Conservation (phyloP, 2,329 filamentous ascomycete species). For the Diaporthe aspalathi region DNA sequence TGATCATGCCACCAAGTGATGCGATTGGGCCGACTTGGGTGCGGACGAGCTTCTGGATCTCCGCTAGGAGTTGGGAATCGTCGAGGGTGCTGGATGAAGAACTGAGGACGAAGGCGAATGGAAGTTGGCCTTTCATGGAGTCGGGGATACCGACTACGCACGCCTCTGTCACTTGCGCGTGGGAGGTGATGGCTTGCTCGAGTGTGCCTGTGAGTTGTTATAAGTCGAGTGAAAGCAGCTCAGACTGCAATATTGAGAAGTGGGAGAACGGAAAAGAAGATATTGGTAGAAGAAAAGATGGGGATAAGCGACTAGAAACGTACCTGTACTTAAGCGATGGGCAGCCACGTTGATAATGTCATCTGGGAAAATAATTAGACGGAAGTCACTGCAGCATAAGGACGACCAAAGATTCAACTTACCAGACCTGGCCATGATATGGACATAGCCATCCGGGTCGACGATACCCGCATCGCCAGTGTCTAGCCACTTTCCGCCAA, state of each 20-base stretch:
- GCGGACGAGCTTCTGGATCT: constrained; percentile 79
- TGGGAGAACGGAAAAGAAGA: no score
- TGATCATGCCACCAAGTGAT: constrained; percentile 84
- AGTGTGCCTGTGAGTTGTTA: constrained; percentile 72
- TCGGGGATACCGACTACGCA: constrained; percentile 91
- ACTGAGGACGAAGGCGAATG: constrained; percentile 81
- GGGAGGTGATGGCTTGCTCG: constrained; percentile 88
- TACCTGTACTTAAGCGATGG: constrained; percentile 88
- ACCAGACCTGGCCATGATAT: constrained; percentile 68
- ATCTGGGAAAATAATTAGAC: constrained; percentile 57
- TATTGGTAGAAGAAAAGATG: no score
- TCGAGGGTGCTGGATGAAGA: constrained; percentile 66
- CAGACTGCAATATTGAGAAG: not conserved
- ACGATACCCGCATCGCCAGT: constrained; percentile 92
- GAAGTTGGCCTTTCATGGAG: constrained; percentile 86
- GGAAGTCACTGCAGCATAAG: constrained; percentile 62
- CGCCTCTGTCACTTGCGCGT: constrained; percentile 82
- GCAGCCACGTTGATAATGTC: constrained; percentile 97
- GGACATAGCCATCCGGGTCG: constrained; percentile 76
- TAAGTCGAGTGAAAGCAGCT: constrained; percentile 16
- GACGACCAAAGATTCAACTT: not conserved
- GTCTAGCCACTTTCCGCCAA: constrained; percentile 85
- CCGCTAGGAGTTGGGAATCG: constrained; percentile 57
- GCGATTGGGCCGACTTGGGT: constrained; percentile 90
- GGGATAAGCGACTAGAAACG: constrained; percentile 42